These are phyloP conservation scores for Geosiphon pyriformis DNA, from an alignment of 192 early-diverging fungal genomes.

Conservation along the genomic window DNA sequence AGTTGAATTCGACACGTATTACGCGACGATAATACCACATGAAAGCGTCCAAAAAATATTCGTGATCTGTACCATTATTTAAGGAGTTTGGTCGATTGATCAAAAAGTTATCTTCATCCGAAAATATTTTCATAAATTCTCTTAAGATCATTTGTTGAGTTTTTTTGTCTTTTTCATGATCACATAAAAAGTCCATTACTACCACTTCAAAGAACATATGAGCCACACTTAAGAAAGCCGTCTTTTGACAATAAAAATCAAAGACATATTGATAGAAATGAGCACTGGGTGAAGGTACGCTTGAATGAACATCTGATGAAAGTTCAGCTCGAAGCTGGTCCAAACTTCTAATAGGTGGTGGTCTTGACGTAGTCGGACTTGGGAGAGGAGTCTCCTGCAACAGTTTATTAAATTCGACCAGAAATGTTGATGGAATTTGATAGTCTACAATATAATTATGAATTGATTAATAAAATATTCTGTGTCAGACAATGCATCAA, in stretches of 20 bases:
- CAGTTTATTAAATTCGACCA: conserved; percentile 22
- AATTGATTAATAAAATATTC: background rate
- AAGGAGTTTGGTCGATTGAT: background rate
- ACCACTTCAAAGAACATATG: conserved; percentile 24
- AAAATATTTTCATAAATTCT: conserved; percentile 24
- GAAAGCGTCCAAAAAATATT: conserved; percentile 9
- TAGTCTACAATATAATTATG: background rate
- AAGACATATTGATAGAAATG: conserved; percentile 6
- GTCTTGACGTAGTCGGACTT: background rate
- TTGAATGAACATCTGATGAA: background rate
- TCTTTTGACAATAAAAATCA: conserved; percentile 21
- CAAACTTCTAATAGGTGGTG: background rate
- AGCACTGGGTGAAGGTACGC: background rate
- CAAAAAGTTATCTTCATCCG: conserved; percentile 15
- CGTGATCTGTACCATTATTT: background rate
- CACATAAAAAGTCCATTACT: conserved; percentile 14
- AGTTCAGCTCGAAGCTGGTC: conserved; percentile 1
- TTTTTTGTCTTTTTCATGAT: background rate
- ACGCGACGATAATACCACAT: conserved; percentile 15
- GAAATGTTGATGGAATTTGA: conserved; percentile 11
- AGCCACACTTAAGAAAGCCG: conserved; percentile 19
- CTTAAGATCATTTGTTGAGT: background rate
- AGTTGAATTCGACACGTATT: background rate
- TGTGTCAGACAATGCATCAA: background rate
- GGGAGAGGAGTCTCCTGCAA: conserved; percentile 5